A percentile compares a stretch with the other conserved stretches of the same genome.
Conservation (phyloP, 495 filamentous ascomycete genomes). For the Aspergillus baeticus region DNA sequence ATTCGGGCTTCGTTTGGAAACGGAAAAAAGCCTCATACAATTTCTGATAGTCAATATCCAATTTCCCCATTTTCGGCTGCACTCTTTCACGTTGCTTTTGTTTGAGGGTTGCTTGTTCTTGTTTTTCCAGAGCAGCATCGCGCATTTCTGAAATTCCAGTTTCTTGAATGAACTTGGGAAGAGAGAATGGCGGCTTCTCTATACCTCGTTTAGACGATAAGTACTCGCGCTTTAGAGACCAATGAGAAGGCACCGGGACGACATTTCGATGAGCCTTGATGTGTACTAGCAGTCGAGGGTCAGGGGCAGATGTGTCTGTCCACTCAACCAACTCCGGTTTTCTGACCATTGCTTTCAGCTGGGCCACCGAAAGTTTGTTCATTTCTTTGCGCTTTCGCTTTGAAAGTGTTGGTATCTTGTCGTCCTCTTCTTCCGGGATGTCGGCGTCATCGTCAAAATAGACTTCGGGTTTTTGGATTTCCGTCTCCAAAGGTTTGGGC, state of each 20-base stretch:
- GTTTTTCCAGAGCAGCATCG: conserved; percentile 93
- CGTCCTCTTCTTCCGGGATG: conserved; percentile 80
- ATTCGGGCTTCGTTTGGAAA: conserved; percentile 90
- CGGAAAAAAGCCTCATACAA: conserved; percentile 97
- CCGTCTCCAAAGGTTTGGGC: conserved; percentile 60
- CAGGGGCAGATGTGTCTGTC: conserved; percentile 92
- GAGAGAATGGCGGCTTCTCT: conserved; percentile 87
- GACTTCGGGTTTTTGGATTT: conserved; percentile 80
- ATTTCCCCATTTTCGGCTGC: conserved; percentile 92
- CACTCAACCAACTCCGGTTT: conserved; percentile 96
- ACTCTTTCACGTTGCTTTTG: conserved; percentile 95
- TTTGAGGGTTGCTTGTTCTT: conserved; percentile 84
- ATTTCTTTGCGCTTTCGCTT: conserved; percentile 91
- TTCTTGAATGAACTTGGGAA: conserved; percentile 96
- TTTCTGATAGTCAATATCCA: conserved; percentile 98
- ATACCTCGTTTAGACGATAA: conserved; percentile 93
- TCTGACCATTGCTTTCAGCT: conserved; percentile 86
- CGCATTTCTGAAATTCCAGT: conserved; percentile 98
- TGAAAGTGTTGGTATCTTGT: conserved; percentile 64
- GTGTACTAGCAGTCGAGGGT: conserved; percentile 85
- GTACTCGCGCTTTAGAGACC: conserved; percentile 95
- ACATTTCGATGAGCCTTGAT: conserved; percentile 96
- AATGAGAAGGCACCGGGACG: conserved; percentile 90
- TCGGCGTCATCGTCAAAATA: conserved; percentile 85
- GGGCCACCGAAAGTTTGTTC: conserved; percentile 90